Evolutionary conservation across 139 green algal species (phyloP).

Genomic region (Chlorella sp.): DNA sequence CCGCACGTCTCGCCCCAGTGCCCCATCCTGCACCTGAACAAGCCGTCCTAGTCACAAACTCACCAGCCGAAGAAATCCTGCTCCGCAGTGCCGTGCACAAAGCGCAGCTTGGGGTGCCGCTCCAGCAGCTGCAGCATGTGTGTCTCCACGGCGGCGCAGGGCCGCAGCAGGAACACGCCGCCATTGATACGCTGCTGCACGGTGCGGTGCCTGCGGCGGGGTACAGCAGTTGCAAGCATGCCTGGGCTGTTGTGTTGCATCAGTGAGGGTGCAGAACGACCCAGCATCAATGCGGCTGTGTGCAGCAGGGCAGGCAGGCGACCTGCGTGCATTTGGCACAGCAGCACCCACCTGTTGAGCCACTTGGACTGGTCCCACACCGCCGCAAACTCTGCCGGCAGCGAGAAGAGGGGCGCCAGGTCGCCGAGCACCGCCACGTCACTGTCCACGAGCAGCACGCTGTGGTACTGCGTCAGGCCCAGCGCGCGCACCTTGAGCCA

Average conservation of each 20-base stretch:
- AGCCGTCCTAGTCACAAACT: too few relatives aligned
- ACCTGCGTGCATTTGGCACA: neutral
- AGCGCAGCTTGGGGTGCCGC: conserved; percentile 33
- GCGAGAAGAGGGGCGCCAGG: conserved; percentile 7
- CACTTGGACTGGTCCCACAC: conserved; percentile 32
- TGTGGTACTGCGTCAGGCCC: conserved; percentile 38
- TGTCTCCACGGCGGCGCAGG: conserved; percentile 6
- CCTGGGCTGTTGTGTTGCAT: too few relatives aligned
- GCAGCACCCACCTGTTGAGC: conserved; percentile 14
- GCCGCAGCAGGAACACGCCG: conserved; percentile 35
- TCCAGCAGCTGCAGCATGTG: conserved; percentile 32
- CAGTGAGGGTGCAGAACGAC: too few relatives aligned
- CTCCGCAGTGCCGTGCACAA: conserved; percentile 20
- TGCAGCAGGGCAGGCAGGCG: neutral
- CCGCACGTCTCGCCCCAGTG: too few relatives aligned
- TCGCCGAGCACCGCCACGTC: conserved; percentile 25
- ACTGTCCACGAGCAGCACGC: conserved; percentile 34
- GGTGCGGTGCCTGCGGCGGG: neutral
- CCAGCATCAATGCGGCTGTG: too few relatives aligned
- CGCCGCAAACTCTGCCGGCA: conserved; percentile 33
- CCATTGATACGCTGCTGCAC: conserved; percentile 3
- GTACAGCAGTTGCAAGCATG: neutral
- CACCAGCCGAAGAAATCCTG: conserved; percentile 37
- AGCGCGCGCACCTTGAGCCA: conserved; percentile 41
- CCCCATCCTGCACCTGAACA: too few relatives aligned